Base-by-base conservation (phyloP, 2,329 filamentous ascomycete genomes). In the Trichoderma guizhouense region DNA sequence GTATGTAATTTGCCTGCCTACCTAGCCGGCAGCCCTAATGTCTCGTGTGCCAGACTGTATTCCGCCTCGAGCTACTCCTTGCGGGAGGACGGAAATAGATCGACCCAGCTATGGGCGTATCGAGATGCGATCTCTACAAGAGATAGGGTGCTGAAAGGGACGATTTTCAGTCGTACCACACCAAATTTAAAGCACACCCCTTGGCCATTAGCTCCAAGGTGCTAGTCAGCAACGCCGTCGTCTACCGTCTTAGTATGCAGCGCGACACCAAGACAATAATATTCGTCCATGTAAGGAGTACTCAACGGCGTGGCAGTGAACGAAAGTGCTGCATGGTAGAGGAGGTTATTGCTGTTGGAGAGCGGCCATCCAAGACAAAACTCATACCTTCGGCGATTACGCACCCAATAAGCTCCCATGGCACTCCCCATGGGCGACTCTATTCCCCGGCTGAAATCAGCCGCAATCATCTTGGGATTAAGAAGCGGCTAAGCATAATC, bases 71-170 rank as follows among this genome's bases (percentile, higher is more conserved):
- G 57, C 36, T 18, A 30, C 28, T 53, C 28, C 39, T 51, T 53
- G 18, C 39, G n/a, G 51, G 30, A 62, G 39, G 11, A 34, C 57
- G 57, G 57, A 69, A 60, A 15, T 53, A 51, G 66, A 69, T 69
- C 66, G 57, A 47, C 66, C 57, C 57, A 47, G 66, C 57, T 53
- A 69, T 62, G 66, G 57, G 66, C 28, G 57, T 53, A 69, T 69
- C 66, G 36, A 69, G 57, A 69, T 69, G 66, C 66, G 57, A 69
- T 69, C 57, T 61, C 11, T 28, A 69, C 18, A 47, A 47, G 55
- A 69, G 66, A 69, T 69, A 36, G 39, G 66, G 66, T 69, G 66
- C 39, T 69, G 66, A 51, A 69, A 51, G 18, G 66, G 18, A 69
- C 66, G 28, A 62, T 62, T 36, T 21, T 14, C 57, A 69, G 53